Evolutionary conservation across 1,139 yeast genomes (phyloP), one percentile per base, ranked within the genome.

Genomic region (Casaregolazyma lundiana): DNA sequence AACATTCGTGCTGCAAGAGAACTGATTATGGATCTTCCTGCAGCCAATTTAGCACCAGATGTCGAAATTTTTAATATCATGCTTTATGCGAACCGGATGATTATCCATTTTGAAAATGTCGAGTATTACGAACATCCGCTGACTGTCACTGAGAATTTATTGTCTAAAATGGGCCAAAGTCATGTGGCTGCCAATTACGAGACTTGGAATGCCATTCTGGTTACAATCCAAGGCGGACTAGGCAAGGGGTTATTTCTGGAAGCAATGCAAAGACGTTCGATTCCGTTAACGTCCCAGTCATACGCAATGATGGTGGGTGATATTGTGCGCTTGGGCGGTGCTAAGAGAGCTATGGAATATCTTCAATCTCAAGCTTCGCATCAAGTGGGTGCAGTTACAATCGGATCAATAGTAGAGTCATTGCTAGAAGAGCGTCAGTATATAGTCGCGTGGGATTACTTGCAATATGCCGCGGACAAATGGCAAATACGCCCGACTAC

Each of bases 11-110:
- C 72, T 0, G 72, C 76, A 39, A 61, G 73, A 38, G 73, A 68
- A 47, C 55, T 73, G 11, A 56, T 72, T 18, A 64, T 64, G 4
- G 70, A 71, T 44, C 70, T 76, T 64, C 58, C 64, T 18, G 43
- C 62, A 2, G 69, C 68, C 42, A 64, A 64, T 1, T 50, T 65
- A 8, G 41, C 50, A 2, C 73, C 73, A 3, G 68, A 71, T 45
- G 63, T 74, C 2, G 68, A 64, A 18, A 76, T 80, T 0, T 76
- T 68, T 55, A 74, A 74, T 51, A 52, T 69, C 13, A 48, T 74
- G 56, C 46, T 73, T 4, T 47, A 57, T 19, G 48, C 56, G 52
- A 38, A 49, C 5, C 49, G 65, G 35, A 66, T 63, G 44, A 54
- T 52, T 18, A 32, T 46, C 15, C 53, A 62, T n/a, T 56, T 59